These are phyloP conservation scores for Eugenia klotzschiana DNA, from an alignment of 441 rosid species.

Conservation along the genomic window DNA sequence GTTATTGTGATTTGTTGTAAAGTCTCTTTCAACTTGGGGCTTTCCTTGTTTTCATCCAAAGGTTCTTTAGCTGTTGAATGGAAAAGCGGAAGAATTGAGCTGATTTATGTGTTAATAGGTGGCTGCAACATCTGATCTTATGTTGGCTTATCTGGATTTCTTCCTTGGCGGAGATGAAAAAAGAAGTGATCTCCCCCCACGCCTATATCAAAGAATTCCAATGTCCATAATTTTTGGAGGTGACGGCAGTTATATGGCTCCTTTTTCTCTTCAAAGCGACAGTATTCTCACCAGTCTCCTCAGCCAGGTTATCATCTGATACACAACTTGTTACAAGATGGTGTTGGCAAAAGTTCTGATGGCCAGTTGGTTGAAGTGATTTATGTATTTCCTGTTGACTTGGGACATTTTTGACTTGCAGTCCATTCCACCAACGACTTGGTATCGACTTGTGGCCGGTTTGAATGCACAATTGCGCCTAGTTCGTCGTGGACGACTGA, in stretches of 20 bases:
- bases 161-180: constrained; percentile 99
- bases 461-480: constrained; percentile 90
- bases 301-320: constrained; percentile 54
- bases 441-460: constrained; percentile 97
- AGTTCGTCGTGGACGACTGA: constrained; percentile 73
- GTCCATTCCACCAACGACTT: constrained; percentile 79
- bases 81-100: background rate
- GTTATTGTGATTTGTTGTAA: background rate
- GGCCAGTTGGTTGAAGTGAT: background rate
- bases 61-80: background rate
- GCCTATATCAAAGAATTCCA: constrained; percentile 68
- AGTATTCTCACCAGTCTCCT: constrained; percentile 81
- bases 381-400: background rate
- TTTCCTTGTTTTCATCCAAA: background rate
- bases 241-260: constrained; percentile 97
- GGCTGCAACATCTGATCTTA: constrained; percentile 89
- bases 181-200: constrained; percentile 89
- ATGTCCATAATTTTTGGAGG: constrained; percentile 88
- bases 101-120: constrained; percentile 34
- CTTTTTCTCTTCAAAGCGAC: constrained; percentile 91
- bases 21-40: background rate
- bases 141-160: constrained; percentile 94
- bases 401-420: constrained; percentile 21
- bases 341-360: background rate
- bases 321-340: background rate